Evolutionary conservation across 495 filamentous ascomycete genomes (phyloP).

Genomic region (Xylaria scruposa): DNA sequence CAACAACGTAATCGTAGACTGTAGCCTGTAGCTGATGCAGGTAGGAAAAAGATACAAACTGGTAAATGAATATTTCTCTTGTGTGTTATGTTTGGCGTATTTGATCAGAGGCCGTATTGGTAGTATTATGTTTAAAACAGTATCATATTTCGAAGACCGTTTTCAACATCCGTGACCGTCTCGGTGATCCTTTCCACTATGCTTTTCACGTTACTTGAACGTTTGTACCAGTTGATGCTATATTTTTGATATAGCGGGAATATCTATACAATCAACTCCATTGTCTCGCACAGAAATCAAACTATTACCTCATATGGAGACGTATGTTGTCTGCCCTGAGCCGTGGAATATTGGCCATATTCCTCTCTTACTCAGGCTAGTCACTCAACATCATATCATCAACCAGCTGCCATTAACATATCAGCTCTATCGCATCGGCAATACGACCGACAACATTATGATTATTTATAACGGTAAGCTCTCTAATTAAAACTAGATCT

Average conservation of each 20-base stretch:
- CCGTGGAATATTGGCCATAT: background rate
- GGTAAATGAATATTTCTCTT: too few species aligned
- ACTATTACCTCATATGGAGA: background rate
- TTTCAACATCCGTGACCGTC: background rate
- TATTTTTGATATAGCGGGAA: background rate
- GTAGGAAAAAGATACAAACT: too few species aligned
- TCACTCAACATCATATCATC: background rate
- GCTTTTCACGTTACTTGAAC: too few species aligned
- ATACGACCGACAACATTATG: background rate
- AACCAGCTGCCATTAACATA: too few species aligned
- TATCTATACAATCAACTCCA: background rate
- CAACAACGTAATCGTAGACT: too few species aligned
- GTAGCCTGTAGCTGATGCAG: too few species aligned
- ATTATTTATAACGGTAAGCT: background rate
- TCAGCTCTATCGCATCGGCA: background rate
- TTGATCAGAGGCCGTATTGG: too few species aligned
- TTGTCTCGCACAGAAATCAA: background rate
- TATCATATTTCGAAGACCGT: background rate
- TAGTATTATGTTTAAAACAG: too few species aligned
- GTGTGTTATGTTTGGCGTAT: too few species aligned
- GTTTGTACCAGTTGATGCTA: background rate
- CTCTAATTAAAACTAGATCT: background rate
- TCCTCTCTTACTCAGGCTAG: background rate
- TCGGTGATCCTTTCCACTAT: background rate
- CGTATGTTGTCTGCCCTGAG: background rate